Base-by-base conservation (phyloP, 305 asterid genomes). In the Fraxinus greggii region DNA sequence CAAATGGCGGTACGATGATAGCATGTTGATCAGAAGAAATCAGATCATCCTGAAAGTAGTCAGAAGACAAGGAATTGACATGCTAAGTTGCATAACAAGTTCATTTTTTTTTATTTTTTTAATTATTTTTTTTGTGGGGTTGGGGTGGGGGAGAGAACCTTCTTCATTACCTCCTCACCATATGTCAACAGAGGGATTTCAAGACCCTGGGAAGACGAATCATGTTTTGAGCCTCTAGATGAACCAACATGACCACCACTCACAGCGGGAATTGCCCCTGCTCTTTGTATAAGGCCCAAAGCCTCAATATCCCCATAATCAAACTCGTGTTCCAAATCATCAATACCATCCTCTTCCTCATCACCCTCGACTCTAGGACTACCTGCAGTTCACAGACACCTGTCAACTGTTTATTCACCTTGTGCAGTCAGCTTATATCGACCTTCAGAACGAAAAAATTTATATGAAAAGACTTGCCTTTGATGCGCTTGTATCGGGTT, bases 361-460 rank as follows among this genome's bases (percentile, higher is more conserved):
- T 95, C 98, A 73, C 97, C 98, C 83, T 93, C 97, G 31, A 95
- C 98, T 83, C 97, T 91, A 40, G 97, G 92, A 85, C 94, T 90
- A 84, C 98, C 98, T 95, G 85, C 70, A 80, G 48, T 88, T 45
- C 67, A 28, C 75, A 61, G 33, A 77, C 28, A n/a, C 32, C 82
- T 82, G 73, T 78, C 78, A 67, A 74, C 80, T 26, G 65, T 79
- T 79, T 19, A 29, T 6, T 33, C 21, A n/a, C 74, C n/a, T 67
- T 0, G 29, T 77, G 54, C 40, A 61, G 24, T 19, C 24, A 42
- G 48, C 69, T 28, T 65, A 28, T 3, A 26, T 13, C 4, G 0
- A 28, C 19, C 8, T 3, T 36, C 13, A 12, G 8, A 35, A 26
- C 5, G 0, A 38, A n/a, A 36, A 7, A 36, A 0, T 32, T 5